Evolutionary conservation across 2,329 filamentous ascomycete genomes (phyloP).

Genomic region (Neonectria sp.): DNA sequence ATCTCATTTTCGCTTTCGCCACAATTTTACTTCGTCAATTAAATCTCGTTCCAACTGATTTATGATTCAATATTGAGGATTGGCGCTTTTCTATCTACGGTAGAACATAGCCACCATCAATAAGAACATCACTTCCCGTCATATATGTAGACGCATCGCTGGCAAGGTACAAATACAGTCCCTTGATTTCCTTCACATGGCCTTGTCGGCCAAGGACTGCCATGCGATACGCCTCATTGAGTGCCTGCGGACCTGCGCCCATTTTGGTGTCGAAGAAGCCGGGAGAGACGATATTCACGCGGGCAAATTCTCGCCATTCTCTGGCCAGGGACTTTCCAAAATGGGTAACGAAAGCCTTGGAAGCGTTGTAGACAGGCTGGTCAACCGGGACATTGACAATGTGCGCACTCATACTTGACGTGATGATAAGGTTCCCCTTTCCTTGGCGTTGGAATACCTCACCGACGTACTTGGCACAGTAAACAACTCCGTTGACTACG

Average conservation of each 20-base stretch:
- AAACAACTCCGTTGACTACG: constrained; percentile 59
- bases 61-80: not conserved
- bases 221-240: constrained; percentile 65
- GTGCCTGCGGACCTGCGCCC: constrained; percentile 58
- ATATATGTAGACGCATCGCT: constrained; percentile 65
- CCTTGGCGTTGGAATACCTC: constrained; percentile 58
- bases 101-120: constrained; percentile 58
- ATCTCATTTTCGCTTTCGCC: too few relatives aligned
- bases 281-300: constrained; percentile 64
- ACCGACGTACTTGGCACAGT: constrained; percentile 58
- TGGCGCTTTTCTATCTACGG: constrained; percentile 25
- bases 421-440: constrained; percentile 64
- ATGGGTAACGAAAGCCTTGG: constrained; percentile 67
- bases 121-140: constrained; percentile 64
- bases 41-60: not conserved
- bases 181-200: constrained; percentile 76
- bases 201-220: constrained; percentile 67
- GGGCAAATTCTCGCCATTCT: constrained; percentile 68
- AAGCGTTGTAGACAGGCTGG: constrained; percentile 68
- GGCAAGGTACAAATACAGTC: constrained; percentile 65
- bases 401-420: constrained; percentile 61
- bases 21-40: not conserved
- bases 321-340: constrained; percentile 66
- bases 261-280: constrained; percentile 67
- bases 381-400: constrained; percentile 65